Evolutionary conservation across 495 filamentous ascomycete genomes (phyloP).

Genomic region (Penicillium odoratum): DNA sequence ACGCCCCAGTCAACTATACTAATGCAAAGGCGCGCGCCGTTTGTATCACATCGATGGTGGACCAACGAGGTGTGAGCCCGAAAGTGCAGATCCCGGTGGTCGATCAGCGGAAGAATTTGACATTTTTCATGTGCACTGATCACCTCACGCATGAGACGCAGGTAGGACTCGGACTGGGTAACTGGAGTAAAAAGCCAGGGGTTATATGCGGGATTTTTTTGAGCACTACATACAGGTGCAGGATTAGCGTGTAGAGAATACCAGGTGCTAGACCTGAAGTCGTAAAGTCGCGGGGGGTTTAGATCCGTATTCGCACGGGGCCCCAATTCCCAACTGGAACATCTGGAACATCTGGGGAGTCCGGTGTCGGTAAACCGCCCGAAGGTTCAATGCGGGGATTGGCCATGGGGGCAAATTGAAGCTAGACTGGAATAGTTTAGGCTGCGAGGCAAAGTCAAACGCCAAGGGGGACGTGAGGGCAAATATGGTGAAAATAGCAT

Average conservation of each 20-base stretch:
- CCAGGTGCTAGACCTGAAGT: neutral
- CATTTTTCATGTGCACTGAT: slow-evolving; percentile 14
- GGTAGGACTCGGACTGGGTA: neutral
- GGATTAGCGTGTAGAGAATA: neutral
- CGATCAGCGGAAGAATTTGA: neutral
- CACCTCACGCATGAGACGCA: slow-evolving; percentile 13
- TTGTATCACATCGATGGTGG: slow-evolving; percentile 20
- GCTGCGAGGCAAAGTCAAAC: neutral
- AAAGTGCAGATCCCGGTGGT: slow-evolving; percentile 13
- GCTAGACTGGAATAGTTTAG: neutral
- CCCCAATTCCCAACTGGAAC: neutral
- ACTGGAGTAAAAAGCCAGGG: neutral
- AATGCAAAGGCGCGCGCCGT: slow-evolving; percentile 13
- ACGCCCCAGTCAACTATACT: slow-evolving; percentile 8
- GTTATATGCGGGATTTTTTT: neutral
- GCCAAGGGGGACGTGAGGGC: neutral
- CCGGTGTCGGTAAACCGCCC: slow-evolving; percentile 2
- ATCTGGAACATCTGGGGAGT: slow-evolving; percentile 2
- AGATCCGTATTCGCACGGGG: neutral
- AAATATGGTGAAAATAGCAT: neutral
- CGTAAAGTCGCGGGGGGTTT: neutral
- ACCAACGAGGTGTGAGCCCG: slow-evolving; percentile 7
- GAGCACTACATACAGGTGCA: too few relatives aligned
- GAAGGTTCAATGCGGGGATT: neutral
- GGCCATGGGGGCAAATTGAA: neutral